phyloP scores from a whole-genome alignment of 169 alveolate species.

The Eimeria praecox region DNA sequence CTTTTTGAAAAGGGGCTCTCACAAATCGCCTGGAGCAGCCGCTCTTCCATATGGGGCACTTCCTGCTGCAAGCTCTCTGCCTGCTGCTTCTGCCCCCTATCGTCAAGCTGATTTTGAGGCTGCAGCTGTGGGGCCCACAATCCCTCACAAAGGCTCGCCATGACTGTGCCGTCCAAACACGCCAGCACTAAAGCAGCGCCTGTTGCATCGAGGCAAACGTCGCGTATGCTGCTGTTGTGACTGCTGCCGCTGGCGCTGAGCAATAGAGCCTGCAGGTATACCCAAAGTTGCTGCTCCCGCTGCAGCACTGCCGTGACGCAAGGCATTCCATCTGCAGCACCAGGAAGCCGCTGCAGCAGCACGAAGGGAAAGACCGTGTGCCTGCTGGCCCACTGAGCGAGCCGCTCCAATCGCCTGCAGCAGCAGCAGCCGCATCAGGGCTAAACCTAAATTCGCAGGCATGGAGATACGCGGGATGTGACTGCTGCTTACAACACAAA shows the following conservation, averaged over 20 bases:
- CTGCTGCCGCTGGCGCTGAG: conserved; percentile 9
- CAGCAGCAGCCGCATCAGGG: neutral
- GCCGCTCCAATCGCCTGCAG: conserved; percentile 48
- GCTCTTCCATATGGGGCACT: conserved; percentile 18
- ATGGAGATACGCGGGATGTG: neutral
- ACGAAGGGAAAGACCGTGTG: conserved; percentile 48
- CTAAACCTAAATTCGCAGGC: neutral
- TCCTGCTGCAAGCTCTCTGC: neutral
- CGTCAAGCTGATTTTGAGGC: conserved; percentile 39
- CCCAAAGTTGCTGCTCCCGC: conserved; percentile 44
- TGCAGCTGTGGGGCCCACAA: conserved; percentile 21
- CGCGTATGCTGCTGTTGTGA: neutral
- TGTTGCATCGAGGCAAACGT: neutral
- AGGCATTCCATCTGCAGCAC: conserved; percentile 21
- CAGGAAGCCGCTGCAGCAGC: conserved; percentile 67
- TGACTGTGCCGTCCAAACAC: conserved; percentile 20
- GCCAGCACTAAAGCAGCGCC: neutral
- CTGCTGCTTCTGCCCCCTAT: conserved; percentile 7
- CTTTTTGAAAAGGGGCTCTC: conserved; percentile 46
- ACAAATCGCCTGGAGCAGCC: conserved; percentile 50
- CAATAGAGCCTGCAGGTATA: conserved; percentile 21
- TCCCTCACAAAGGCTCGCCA: conserved; percentile 23
- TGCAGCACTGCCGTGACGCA: conserved; percentile 70
- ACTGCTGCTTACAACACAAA: too few relatives aligned
- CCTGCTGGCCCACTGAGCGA: conserved; percentile 35